phyloP scores from a whole-genome alignment of 2,329 filamentous ascomycete genomes.

The Aspergillus carbonarius region DNA sequence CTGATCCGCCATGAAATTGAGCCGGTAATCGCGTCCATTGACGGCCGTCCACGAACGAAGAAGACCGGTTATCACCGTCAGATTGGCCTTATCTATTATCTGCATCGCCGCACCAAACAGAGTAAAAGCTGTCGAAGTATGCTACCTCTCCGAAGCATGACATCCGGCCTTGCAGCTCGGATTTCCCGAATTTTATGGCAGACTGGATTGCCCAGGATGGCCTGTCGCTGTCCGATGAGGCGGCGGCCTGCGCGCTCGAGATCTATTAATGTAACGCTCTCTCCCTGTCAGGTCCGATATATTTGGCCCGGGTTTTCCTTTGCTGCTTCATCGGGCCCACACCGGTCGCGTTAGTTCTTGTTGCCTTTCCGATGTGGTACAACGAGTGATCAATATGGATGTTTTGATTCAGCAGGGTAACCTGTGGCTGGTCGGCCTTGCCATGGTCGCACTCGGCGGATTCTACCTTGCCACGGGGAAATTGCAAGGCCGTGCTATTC shows the following conservation, averaged over 20 bases:
- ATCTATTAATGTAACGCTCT: background rate
- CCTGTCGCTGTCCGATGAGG: background rate
- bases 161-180: background rate
- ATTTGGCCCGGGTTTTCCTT: background rate
- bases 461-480: constrained; percentile 30
- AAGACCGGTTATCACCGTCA: background rate
- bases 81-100: constrained; percentile 7
- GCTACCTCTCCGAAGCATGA: constrained; percentile 5
- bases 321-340: background rate
- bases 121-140: constrained; percentile 18
- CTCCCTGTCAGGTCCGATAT: background rate
- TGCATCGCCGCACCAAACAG: constrained; percentile 24
- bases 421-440: constrained; percentile 25
- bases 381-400: constrained; percentile 20
- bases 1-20: background rate
- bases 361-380: background rate
- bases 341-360: background rate
- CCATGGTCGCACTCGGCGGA: constrained; percentile 22
- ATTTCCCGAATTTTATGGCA: background rate
- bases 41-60: background rate
- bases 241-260: background rate
- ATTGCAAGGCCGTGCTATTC: constrained; percentile 39
- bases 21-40: background rate
- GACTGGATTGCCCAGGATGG: background rate
- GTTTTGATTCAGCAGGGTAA: constrained; percentile 13